Evolutionary conservation across 768 basidiomycete genomes (phyloP).

Genomic region (Leucogyrophana mollusca): DNA sequence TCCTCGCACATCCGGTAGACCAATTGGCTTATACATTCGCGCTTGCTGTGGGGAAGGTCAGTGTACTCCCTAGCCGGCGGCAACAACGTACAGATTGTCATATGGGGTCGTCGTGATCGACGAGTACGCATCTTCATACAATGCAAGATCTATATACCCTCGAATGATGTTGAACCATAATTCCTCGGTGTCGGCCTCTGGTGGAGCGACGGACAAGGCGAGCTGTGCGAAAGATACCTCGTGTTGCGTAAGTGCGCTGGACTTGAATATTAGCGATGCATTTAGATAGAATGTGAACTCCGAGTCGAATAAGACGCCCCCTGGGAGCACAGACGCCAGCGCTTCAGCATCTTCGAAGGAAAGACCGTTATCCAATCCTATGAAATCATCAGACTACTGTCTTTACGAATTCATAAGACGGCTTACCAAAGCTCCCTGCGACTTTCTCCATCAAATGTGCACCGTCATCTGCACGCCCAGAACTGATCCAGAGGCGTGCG

Average conservation of each 20-base stretch:
- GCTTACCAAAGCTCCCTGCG: conserved; percentile 72
- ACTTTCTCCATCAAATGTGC: conserved; percentile 69
- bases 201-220: conserved; percentile 69
- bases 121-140: conserved; percentile 88
- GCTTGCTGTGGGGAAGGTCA: conserved; percentile 52
- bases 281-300: conserved; percentile 78
- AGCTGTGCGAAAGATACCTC: conserved; percentile 77
- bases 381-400: neutral
- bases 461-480: conserved; percentile 73
- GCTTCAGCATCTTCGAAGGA: conserved; percentile 64
- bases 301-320: conserved; percentile 52
- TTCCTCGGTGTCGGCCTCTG: conserved; percentile 53
- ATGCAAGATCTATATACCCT: conserved; percentile 67
- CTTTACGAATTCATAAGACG: conserved; percentile 7
- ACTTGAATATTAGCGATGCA: conserved; percentile 71
- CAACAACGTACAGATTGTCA: conserved; percentile 67
- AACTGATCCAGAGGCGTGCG: conserved; percentile 62
- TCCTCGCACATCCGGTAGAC: conserved; percentile 93
- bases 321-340: conserved; percentile 60
- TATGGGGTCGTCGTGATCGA: conserved; percentile 73
- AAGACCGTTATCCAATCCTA: conserved; percentile 49
- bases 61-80: conserved; percentile 6
- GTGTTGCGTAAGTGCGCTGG: conserved; percentile 48
- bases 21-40: conserved; percentile 78
- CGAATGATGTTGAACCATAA: conserved; percentile 81